Percentiles rank a stretch among this genome's conserved stretches.
Conservation (phyloP, 2,329 filamentous ascomycete species). For the Colletotrichum paranaense region DNA sequence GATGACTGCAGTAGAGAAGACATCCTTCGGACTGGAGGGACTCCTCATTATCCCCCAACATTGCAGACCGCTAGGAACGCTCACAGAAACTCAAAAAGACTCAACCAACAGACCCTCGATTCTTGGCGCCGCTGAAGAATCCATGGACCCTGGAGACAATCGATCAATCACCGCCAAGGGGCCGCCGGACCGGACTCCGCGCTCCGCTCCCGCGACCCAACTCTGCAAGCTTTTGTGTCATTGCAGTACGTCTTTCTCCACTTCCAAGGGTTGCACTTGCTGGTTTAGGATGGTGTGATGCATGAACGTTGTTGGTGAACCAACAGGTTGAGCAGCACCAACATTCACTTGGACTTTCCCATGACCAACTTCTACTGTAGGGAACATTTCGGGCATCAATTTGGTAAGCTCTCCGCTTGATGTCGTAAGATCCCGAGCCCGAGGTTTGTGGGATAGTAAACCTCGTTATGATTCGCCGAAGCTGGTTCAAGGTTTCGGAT, state of each 20-base stretch:
- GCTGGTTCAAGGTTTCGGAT: not conserved
- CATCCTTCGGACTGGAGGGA: too few relatives aligned
- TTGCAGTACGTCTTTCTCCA: not conserved
- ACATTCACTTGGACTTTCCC: not conserved
- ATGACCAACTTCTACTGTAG: not conserved
- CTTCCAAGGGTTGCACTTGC: not conserved
- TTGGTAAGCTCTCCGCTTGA: not conserved
- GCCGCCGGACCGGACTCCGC: not conserved
- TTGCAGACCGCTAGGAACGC: not conserved
- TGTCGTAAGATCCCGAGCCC: not conserved
- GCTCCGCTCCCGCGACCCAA: not conserved
- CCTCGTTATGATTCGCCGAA: not conserved
- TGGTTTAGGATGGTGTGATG: not conserved
- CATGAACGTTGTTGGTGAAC: not conserved
- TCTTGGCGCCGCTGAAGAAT: not conserved
- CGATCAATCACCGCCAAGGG: not conserved
- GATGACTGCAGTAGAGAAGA: too few relatives aligned
- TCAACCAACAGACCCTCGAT: not conserved
- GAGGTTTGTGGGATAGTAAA: not conserved
- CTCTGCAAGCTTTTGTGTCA: not conserved
- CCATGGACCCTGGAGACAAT: not conserved
- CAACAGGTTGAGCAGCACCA: not conserved
- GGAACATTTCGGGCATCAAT: too few relatives aligned
- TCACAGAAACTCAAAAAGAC: not conserved
- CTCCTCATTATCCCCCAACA: too few relatives aligned